Evolutionary conservation across 169 alveolate genomes (phyloP), one percentile per base, ranked within the genome.

Genomic region (Neospora caninum): DNA sequence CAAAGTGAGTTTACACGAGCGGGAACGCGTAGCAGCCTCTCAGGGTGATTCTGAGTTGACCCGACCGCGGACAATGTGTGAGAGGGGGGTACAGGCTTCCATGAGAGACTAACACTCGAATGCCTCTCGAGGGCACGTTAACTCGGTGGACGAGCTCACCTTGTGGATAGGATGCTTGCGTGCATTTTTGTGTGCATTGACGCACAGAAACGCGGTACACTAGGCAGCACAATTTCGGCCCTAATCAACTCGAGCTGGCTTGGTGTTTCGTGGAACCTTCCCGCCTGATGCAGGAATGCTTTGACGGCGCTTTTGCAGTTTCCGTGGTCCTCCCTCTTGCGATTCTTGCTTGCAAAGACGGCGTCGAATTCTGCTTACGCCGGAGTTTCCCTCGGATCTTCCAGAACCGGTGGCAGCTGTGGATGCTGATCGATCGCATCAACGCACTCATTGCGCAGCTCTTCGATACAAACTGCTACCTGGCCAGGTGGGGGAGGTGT

Each of bases 281-380:
- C 41, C 89, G 6, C 89, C 42, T 82, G 89, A 39, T 36, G 67
- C 89, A 82, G 89, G 36, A 25, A 31, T 82, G 89, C 41, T 82
- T 82, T 43, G 89, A 82, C 38, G 69, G 69, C 18, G 67, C 38
- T 10, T 82, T 82, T n/a, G 89, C 89, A 22, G 67, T 82, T 49
- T 82, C 89, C 39, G 67, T 82, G 69, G 89, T 82, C 69, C 69
- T 82, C 36, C 89, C 89, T 27, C 89, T 82, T 25, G 41, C 67
- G 49, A 45, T 36, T 10, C 89, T 82, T 22, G 89, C 67, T 2
- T 82, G 89, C 89, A 82, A 82, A n/a, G 89, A 82, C 41, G 89
- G 89, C 54, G 39, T 45, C 54, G 89, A 82, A 45, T 82, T 45
- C 67, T 82, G 89, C 31, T 43, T 82, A 45, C 54, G 89, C 31